A percentile compares a stretch with the other conserved stretches of the same genome.
Conservation (phyloP, 495 filamentous ascomycete genomes). For the Letharia lupina region DNA sequence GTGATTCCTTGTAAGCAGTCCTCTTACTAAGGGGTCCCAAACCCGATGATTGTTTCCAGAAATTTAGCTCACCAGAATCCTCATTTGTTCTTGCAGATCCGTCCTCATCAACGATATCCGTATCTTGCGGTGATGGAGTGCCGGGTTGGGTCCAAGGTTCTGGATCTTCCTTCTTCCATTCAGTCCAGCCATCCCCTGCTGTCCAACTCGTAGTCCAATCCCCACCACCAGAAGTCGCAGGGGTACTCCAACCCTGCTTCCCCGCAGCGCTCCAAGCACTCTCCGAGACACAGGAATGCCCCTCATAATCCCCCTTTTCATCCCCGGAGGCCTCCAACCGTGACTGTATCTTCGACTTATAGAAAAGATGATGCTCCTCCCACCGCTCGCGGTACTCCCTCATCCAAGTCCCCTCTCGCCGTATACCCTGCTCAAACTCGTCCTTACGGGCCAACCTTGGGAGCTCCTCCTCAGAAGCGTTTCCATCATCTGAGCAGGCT, state of each 20-base stretch:
- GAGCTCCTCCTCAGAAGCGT: neutral
- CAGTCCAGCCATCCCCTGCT: neutral
- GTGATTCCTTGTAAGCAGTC: neutral
- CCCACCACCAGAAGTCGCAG: neutral
- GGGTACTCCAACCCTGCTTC: neutral
- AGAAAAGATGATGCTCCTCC: neutral
- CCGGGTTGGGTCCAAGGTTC: neutral
- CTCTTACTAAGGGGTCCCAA: neutral
- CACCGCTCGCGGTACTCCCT: neutral
- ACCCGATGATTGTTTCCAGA: neutral
- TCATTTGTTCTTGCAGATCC: neutral
- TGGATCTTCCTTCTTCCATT: neutral
- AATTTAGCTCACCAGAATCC: neutral
- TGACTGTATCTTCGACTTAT: neutral
- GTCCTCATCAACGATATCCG: neutral
- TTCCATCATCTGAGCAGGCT: neutral
- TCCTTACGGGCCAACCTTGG: neutral
- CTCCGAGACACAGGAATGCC: neutral
- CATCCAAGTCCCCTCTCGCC: neutral
- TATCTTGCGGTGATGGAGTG: neutral
- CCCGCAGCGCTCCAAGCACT: neutral
- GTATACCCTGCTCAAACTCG: neutral
- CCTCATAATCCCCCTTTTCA: neutral
- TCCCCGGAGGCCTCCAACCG: neutral
- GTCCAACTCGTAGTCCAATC: neutral